Conservation (phyloP, 2,329 filamentous ascomycete genomes). For the Sarocladium kiliense region DNA sequence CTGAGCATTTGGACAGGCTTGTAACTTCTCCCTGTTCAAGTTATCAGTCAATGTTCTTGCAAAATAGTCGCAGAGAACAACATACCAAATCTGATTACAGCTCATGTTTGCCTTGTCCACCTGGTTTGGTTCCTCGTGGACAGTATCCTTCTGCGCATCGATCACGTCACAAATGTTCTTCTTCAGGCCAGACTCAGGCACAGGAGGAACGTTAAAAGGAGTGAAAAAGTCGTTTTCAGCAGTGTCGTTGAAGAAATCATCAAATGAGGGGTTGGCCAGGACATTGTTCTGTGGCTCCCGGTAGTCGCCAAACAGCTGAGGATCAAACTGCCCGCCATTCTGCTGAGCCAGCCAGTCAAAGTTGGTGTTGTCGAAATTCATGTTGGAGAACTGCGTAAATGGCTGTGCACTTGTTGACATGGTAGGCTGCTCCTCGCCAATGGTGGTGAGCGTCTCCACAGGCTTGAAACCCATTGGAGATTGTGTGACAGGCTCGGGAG, state of each 20-base stretch:
- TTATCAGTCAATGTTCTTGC: neutral
- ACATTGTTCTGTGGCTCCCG: conserved; percentile 84
- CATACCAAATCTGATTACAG: conserved; percentile 92
- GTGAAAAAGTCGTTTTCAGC: conserved; percentile 77
- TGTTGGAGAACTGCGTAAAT: conserved; percentile 24
- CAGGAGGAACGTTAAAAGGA: conserved; percentile 64
- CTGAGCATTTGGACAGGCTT: conserved; percentile 81
- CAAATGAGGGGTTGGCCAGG: conserved; percentile 63
- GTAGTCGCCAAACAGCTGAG: conserved; percentile 86
- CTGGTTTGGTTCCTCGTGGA: conserved; percentile 57
- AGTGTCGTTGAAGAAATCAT: conserved; percentile 70
- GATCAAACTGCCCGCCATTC: conserved; percentile 83
- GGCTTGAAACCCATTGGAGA: conserved; percentile 64
- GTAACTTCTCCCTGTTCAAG: conserved; percentile 73
- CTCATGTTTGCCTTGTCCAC: conserved; percentile 56
- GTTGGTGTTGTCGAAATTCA: conserved; percentile 44
- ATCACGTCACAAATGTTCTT: conserved; percentile 73
- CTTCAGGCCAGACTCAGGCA: conserved; percentile 39
- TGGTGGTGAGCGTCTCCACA: conserved; percentile 57
- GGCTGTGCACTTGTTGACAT: conserved; percentile 29
- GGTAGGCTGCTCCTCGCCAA: conserved; percentile 57
- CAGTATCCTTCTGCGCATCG: conserved; percentile 66
- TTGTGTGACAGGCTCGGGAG: conserved; percentile 69
- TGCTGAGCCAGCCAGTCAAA: conserved; percentile 75
- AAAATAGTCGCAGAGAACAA: conserved; percentile 13